These are phyloP conservation scores for Melastoma malabathricum DNA, from an alignment of 345 rosid species.

Conservation along the genomic window DNA sequence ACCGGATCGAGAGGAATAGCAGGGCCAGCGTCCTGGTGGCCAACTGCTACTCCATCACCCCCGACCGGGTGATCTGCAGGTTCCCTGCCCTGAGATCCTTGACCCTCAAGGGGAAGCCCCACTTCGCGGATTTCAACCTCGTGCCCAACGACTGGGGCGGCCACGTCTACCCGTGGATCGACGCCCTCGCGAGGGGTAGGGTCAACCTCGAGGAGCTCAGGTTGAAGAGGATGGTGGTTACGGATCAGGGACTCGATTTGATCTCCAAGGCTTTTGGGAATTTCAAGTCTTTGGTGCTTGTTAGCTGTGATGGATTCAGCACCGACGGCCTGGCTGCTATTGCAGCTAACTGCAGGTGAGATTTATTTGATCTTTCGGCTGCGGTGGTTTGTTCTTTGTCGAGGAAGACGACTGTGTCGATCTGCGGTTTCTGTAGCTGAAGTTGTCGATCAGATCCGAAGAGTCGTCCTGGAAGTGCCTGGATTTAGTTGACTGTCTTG, in stretches of 20 bases:
- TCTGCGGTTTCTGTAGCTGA: too few species aligned
- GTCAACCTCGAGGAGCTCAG: constrained; percentile 83
- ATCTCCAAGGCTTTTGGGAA: constrained; percentile 51
- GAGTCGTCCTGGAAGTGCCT: too few species aligned
- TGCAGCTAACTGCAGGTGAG: constrained; percentile 87
- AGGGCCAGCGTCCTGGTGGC: constrained; percentile 66
- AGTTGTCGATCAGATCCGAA: too few species aligned
- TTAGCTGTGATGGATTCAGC: constrained; percentile 90
- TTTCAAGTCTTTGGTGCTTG: constrained; percentile 85
- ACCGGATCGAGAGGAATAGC: constrained; percentile 65
- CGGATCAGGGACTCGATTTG: constrained; percentile 71
- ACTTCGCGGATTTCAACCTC: constrained; percentile 88
- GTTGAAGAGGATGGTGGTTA: constrained; percentile 89
- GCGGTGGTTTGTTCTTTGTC: too few species aligned
- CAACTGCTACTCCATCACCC: constrained; percentile 74
- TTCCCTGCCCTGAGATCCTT: constrained; percentile 65
- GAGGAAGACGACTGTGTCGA: too few species aligned
- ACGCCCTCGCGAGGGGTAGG: constrained; percentile 39
- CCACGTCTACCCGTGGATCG: constrained; percentile 65
- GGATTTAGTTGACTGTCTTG: too few species aligned
- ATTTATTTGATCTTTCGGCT: too few species aligned
- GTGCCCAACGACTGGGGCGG: constrained; percentile 95
- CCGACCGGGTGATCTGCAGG: constrained; percentile 56
- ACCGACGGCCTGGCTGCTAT: constrained; percentile 84
- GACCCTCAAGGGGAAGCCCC: constrained; percentile 90